Percentiles rank a stretch among this genome's conserved stretches.
These are phyloP conservation scores for Phytopythium delawarense DNA, from an alignment of 352 stramenopile species.

Conservation along the genomic window DNA sequence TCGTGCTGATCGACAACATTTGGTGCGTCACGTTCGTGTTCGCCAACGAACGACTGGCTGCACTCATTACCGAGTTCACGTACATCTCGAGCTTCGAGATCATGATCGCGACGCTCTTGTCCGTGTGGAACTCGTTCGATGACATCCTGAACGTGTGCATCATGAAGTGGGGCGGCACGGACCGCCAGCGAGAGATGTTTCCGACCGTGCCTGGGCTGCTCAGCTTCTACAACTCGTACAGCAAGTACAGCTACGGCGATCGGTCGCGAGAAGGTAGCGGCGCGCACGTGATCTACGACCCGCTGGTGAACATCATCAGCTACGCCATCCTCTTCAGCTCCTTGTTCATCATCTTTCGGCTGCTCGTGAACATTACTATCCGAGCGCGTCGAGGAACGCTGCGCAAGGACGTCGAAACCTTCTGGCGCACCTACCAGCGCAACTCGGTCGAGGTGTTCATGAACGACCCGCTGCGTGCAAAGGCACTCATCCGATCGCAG, in stretches of 20 bases:
- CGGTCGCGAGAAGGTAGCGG: conserved; percentile 9
- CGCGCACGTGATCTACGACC: conserved; percentile 12
- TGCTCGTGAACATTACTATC: conserved; percentile 4
- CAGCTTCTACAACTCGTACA: conserved; percentile 18
- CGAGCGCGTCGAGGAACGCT: conserved; percentile 7
- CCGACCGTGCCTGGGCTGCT: conserved; percentile 6
- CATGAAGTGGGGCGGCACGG: conserved; percentile 12
- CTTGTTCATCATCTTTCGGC: conserved; percentile 6
- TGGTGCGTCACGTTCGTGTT: conserved; percentile 13
- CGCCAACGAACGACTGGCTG: conserved; percentile 11
- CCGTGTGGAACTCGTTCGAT: conserved; percentile 11
- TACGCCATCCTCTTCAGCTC: conserved; percentile 14
- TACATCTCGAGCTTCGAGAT: conserved; percentile 20
- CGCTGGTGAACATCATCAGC: conserved; percentile 14
- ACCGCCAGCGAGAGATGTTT: conserved; percentile 14
- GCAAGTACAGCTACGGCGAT: conserved; percentile 21
- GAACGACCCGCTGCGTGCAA: conserved; percentile 18
- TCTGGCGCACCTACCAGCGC: conserved; percentile 21
- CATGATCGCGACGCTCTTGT: conserved; percentile 21
- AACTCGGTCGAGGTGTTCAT: conserved; percentile 26
- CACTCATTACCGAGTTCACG: conserved; percentile 19
- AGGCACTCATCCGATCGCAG: conserved; percentile 19
- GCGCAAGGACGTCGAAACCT: conserved; percentile 9
- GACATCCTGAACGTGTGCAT: conserved; percentile 14
- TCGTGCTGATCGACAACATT: conserved; percentile 15